Percentiles rank a stretch among this genome's conserved stretches.
Conservation (phyloP, 2,329 filamentous ascomycete genomes). For the Scedosporium dehoogii region DNA sequence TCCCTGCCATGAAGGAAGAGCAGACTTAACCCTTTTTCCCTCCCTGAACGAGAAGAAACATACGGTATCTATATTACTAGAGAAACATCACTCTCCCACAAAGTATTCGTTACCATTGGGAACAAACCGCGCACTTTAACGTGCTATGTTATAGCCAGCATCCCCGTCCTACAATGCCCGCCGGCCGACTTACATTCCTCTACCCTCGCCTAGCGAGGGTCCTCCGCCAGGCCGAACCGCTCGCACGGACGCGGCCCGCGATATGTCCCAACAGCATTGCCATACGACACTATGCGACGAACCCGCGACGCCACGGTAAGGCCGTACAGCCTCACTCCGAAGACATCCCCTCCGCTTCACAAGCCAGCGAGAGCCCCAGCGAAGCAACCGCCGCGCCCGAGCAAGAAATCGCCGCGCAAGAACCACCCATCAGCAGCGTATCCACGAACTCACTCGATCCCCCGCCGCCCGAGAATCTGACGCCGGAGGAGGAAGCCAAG, state of each 20-base stretch:
- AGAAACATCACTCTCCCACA: too few relatives aligned
- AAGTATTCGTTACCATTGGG: too few relatives aligned
- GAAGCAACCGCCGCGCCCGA: neutral
- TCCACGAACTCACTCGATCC: neutral
- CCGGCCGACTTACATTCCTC: neutral
- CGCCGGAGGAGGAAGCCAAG: neutral
- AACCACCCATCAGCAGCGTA: too few relatives aligned
- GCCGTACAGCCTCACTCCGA: constrained; percentile 8
- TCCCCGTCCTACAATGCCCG: neutral
- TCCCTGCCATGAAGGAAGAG: neutral
- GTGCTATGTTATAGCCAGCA: neutral
- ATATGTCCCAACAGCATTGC: neutral
- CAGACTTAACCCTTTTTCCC: too few relatives aligned
- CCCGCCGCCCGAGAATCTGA: neutral
- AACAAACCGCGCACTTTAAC: neutral
- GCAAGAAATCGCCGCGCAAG: neutral
- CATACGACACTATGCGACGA: neutral
- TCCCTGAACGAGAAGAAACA: too few relatives aligned
- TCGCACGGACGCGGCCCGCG: neutral
- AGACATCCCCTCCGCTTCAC: neutral
- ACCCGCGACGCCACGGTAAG: constrained; percentile 9
- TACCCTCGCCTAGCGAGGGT: neutral
- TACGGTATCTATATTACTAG: too few relatives aligned
- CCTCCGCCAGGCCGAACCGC: neutral
- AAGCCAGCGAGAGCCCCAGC: constrained; percentile 1